Conservation (phyloP, 352 stramenopile genomes). For the Pythium inflatum region DNA sequence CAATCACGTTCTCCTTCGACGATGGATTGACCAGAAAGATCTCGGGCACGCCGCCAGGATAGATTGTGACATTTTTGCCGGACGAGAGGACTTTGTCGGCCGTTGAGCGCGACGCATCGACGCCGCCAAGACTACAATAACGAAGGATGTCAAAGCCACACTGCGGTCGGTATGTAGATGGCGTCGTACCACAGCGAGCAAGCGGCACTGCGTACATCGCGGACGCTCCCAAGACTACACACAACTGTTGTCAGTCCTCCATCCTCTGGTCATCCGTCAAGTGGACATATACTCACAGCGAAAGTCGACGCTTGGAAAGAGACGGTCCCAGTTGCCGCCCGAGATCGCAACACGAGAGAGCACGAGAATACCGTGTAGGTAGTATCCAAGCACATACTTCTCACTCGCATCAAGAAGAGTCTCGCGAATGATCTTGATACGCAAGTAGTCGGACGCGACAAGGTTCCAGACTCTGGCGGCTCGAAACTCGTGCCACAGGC, state of each 20-base stretch:
- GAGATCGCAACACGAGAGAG: constrained; percentile 66
- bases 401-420: constrained; percentile 55
- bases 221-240: constrained; percentile 54
- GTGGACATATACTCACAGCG: constrained; percentile 42
- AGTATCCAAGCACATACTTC: constrained; percentile 73
- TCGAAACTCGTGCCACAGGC: constrained; percentile 53
- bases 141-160: background rate
- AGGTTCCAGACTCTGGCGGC: constrained; percentile 47
- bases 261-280: too few relatives aligned
- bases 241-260: background rate
- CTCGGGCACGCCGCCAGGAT: constrained; percentile 70
- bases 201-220: constrained; percentile 73
- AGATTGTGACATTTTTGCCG: constrained; percentile 67
- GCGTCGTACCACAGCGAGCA: constrained; percentile 49
- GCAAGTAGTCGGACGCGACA: constrained; percentile 52
- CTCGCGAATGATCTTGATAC: constrained; percentile 66
- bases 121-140: constrained; percentile 44
- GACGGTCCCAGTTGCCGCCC: constrained; percentile 67
- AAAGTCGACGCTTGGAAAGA: constrained; percentile 58
- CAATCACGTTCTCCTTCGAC: constrained; percentile 67
- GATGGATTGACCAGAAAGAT: constrained; percentile 75
- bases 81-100: constrained; percentile 69
- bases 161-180: background rate
- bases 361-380: constrained; percentile 75
- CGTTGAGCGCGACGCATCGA: constrained; percentile 69